Percentiles rank a stretch among this genome's conserved stretches.
Conservation (phyloP, 306 rosid genomes). For the Hippophae rhamnoides region DNA sequence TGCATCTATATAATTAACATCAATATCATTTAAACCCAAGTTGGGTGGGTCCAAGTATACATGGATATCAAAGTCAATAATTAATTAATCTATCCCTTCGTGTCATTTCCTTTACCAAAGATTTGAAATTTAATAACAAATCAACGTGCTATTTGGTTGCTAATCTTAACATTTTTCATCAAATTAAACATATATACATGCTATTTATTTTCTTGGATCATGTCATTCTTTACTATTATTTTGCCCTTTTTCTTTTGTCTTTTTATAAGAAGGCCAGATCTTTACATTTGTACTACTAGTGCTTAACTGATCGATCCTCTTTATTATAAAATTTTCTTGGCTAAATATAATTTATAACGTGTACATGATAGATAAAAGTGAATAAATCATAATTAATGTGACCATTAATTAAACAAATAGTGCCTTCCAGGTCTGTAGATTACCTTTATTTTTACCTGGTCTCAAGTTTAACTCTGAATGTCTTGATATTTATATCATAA, state of each 20-base stretch:
- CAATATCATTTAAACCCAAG: constrained; percentile 3
- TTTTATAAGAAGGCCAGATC: no score
- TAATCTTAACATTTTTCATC: background rate
- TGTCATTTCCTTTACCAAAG: background rate
- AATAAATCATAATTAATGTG: no score
- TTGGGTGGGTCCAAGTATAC: constrained; percentile 4
- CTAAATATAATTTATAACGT: no score
- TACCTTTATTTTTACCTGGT: no score
- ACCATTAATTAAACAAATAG: no score
- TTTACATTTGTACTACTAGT: no score
- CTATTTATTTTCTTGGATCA: background rate
- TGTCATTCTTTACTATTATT: background rate
- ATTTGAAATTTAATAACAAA: constrained; percentile 6
- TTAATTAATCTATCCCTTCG: background rate
- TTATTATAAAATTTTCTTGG: no score
- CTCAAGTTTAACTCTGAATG: no score
- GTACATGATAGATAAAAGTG: no score
- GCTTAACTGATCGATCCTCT: no score
- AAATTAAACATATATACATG: background rate
- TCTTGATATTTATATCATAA: no score
- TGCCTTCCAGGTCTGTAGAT: no score
- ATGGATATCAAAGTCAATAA: background rate
- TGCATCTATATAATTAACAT: background rate
- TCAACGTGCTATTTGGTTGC: background rate
- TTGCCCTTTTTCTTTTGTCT: background rate